phyloP scores from a whole-genome alignment of 192 early-diverging fungal genomes.

The Backusella tuberculispora region DNA sequence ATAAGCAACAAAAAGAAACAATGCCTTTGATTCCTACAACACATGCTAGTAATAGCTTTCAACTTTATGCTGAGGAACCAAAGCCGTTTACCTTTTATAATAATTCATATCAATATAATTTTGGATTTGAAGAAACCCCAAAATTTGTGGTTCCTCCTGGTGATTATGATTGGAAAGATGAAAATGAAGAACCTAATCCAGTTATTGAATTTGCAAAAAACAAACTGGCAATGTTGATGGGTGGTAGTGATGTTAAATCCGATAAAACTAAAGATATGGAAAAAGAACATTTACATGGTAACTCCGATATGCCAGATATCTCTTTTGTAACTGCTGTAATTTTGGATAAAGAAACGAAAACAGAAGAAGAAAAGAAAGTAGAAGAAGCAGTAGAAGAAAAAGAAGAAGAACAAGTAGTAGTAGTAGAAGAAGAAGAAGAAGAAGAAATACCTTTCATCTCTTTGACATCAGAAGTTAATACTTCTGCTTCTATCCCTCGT shows the following conservation, averaged over 20 bases:
- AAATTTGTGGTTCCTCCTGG: neutral
- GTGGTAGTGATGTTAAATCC: neutral
- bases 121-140: neutral
- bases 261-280: too few relatives aligned
- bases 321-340: too few relatives aligned
- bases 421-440: too few relatives aligned
- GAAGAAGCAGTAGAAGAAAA: too few relatives aligned
- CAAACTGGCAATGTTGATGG: neutral
- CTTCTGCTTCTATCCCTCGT: too few relatives aligned
- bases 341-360: too few relatives aligned
- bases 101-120: neutral
- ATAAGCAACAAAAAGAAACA: neutral
- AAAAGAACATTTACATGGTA: too few relatives aligned
- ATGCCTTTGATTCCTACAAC: neutral
- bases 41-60: neutral
- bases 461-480: too few relatives aligned
- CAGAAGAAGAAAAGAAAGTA: too few relatives aligned
- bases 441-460: too few relatives aligned
- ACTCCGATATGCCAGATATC: too few relatives aligned
- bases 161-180: neutral
- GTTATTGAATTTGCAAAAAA: neutral
- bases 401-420: too few relatives aligned
- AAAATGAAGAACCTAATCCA: neutral
- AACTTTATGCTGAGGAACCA: neutral
- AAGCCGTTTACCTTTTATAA: neutral